phyloP scores from a whole-genome alignment of 225 moss, liverwort and hornwort species.

The Polytrichum commune region DNA sequence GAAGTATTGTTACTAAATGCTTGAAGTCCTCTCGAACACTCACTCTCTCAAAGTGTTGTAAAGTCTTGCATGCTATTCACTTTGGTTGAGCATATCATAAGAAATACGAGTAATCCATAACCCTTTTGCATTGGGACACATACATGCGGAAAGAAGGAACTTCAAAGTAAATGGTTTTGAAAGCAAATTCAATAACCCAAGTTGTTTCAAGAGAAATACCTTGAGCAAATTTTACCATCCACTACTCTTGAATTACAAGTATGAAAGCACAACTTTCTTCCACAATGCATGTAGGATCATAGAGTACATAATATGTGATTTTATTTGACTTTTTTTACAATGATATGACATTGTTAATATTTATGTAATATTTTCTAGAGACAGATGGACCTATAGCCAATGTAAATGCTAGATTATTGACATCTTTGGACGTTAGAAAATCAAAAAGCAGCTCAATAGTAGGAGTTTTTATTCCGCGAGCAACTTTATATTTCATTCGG shows the following conservation, averaged over 20 bases:
- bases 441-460: background rate
- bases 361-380: background rate
- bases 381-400: background rate
- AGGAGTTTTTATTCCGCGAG: background rate
- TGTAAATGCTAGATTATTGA: background rate
- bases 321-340: background rate
- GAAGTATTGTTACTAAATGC: background rate
- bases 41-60: background rate
- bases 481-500: background rate
- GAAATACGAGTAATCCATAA: background rate
- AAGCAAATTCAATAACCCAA: background rate
- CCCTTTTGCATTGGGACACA: background rate
- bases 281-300: background rate
- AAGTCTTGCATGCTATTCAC: background rate
- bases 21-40: background rate
- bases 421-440: background rate
- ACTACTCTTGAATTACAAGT: background rate
- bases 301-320: background rate
- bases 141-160: background rate
- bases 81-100: background rate
- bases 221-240: background rate
- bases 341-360: background rate
- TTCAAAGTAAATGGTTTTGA: background rate
- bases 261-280: background rate
- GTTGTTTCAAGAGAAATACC: background rate